These are phyloP conservation scores for Cardamine occulta DNA, from an alignment of 345 rosid species.

Conservation along the genomic window DNA sequence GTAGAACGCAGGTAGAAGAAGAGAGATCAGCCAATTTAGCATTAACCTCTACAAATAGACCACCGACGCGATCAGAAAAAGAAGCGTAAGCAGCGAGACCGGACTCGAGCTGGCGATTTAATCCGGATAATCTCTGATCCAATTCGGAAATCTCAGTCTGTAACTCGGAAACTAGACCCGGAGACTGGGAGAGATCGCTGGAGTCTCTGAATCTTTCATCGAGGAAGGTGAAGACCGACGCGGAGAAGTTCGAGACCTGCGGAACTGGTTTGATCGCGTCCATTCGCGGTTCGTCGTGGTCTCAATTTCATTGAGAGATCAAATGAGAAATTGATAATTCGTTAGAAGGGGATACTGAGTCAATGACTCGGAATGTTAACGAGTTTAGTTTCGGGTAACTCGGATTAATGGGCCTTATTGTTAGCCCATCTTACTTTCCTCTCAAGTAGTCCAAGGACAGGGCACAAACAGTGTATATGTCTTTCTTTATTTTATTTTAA, in stretches of 20 bases:
- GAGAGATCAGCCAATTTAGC: constrained; percentile 59
- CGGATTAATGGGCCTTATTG: constrained; percentile 18
- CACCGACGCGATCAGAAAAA: constrained; percentile 60
- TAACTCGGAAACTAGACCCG: constrained; percentile 60
- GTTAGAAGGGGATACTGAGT: constrained; percentile 39
- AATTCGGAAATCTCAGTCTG: constrained; percentile 60
- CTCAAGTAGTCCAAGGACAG: not conserved
- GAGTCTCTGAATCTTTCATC: constrained; percentile 53
- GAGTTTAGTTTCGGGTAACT: constrained; percentile 27
- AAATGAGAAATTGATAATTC: constrained; percentile 21
- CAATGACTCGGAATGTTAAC: constrained; percentile 32
- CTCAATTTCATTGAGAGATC: constrained; percentile 31
- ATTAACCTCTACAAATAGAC: constrained; percentile 46
- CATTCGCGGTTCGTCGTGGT: constrained; percentile 45
- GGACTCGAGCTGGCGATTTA: constrained; percentile 62
- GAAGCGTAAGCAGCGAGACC: constrained; percentile 62
- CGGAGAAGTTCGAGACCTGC: constrained; percentile 50
- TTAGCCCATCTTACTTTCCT: constrained; percentile 7
- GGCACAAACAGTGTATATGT: not conserved
- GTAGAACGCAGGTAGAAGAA: constrained; percentile 47
- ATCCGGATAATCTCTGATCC: constrained; percentile 56
- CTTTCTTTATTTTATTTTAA: too few species aligned
- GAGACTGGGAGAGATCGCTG: constrained; percentile 53
- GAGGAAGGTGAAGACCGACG: constrained; percentile 56
- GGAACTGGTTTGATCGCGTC: constrained; percentile 60